These are phyloP conservation scores for Pseudohyphozyma bogoriensis DNA, from an alignment of 768 basidiomycete genomes.

Conservation along the genomic window DNA sequence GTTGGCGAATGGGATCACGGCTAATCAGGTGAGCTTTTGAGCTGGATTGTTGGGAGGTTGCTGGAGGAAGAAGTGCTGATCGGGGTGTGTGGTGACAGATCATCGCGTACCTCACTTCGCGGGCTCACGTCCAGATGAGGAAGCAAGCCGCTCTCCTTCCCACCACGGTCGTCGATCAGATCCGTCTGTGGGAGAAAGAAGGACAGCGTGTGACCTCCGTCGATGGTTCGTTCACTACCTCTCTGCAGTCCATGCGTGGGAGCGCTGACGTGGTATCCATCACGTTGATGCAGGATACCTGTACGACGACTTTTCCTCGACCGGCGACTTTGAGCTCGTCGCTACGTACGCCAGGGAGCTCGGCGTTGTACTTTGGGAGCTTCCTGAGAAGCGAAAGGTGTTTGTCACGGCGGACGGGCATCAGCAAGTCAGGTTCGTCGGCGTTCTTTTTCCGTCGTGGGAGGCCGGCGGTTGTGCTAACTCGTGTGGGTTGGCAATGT, in stretches of 20 bases:
- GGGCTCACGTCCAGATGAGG: conserved; percentile 97
- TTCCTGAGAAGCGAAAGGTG: conserved; percentile 58
- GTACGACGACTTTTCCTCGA: conserved; percentile 76
- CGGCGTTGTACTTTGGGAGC: conserved; percentile 72
- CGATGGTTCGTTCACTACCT: conserved; percentile 48
- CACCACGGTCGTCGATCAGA: conserved; percentile 95
- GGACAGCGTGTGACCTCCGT: conserved; percentile 77
- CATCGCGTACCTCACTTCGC: conserved; percentile 83
- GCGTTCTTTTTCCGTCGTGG: not conserved
- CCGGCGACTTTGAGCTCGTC: conserved; percentile 78
- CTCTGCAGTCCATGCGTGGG: not conserved
- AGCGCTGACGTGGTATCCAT: not conserved
- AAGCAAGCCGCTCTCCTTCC: conserved; percentile 73
- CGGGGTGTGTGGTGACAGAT: conserved; percentile 50
- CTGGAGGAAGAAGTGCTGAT: not conserved
- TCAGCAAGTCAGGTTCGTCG: conserved; percentile 24
- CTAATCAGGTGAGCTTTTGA: conserved; percentile 65
- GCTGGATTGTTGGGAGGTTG: conserved; percentile 11
- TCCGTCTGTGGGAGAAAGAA: conserved; percentile 94
- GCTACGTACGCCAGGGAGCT: conserved; percentile 74
- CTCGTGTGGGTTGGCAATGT: not conserved
- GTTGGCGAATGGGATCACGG: conserved; percentile 85
- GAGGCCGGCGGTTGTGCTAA: not conserved
- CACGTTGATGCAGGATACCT: conserved; percentile 78
- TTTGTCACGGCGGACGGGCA: conserved; percentile 47